Base-by-base conservation (phyloP, 2,329 filamentous ascomycete species). In the Fusarium humuli region DNA sequence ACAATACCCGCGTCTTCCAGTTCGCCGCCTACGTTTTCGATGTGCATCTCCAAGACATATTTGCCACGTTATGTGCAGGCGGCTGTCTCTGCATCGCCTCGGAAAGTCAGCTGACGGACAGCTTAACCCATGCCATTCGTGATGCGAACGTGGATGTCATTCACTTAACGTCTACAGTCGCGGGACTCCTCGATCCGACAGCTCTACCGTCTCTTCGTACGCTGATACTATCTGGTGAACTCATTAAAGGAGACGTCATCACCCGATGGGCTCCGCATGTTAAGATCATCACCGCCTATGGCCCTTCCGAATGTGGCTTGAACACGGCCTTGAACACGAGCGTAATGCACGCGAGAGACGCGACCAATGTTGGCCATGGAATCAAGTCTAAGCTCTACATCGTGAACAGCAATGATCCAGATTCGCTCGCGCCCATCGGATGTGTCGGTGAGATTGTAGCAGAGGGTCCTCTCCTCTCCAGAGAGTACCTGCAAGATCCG, bases 351-450 rank as follows among this genome's bases (percentile, higher is more conserved):
- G 50, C 50, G 50, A 53, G 50, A 29, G 50, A 53, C 50, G 50
- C 50, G 37, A 53, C 50, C 37, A 53, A 53, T 53, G 37, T 53
- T 44, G 50, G 50, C 23, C 25, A 32, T 53, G 50, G 50, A 53
- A 53, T 53, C 37, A 53, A 53, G 50, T 53, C 37, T 53, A 53
- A 53, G 50, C 50, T 53, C 27, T 53, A 53, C 50, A 53, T 53
- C 37, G 50, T 53, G 37, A 44, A 53, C 50, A 53, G 25, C 37
- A 53, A 53, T 53, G 50, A 53, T 53, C 50, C 50, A 53, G 37
- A 53, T 53, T 53, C 50, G 25, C 50, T 53, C 50, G 37, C 50
- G 50, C 50, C 50, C 50, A 53, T 53, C 37, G 50, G 50, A 53
- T 53, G 50, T 53, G 50, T 44, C 50, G 50, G 50, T 53, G 50